Evolutionary conservation across 768 basidiomycete species (phyloP), one percentile per base, ranked within the genome.

Genomic region (Macrolepiota dolichaula): DNA sequence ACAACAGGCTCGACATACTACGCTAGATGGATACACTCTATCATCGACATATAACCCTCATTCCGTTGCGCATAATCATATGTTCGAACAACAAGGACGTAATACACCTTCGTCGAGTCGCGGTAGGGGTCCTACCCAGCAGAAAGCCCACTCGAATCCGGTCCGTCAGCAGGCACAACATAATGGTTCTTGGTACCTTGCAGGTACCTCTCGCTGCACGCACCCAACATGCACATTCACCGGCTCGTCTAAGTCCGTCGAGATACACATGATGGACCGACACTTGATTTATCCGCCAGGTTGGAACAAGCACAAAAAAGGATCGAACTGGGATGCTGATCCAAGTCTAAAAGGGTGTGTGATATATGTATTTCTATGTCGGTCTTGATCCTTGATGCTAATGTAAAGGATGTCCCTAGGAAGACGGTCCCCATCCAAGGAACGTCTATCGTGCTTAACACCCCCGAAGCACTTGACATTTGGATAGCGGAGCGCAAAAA

Each of bases 401-500:
- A 32, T 32, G 29, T 32, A 32, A 32, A 3, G 29, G 7, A 32
- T 44, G 17, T 24, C 24, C 53, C 5, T 66, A 93, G 90, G 59
- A 92, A 92, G 72, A 78, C 81, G 1, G 73, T 92, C 22, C 80
- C 83, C 3, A 92, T 94, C 40, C 87, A 88, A 63, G 95, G 95
- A 4, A 96, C 94, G 2, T 86, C 77, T 35, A 71, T 96, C 19
- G 69, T 81, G 10, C 79, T 98, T 17, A 85, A 96, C 67, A 87
- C 91, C 0, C 92, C 89, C 7, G 94, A 94, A 67, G 84, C 87
- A 7, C 75, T 98, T 61, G 85, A 84, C 22, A 85, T 83, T 35
- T 98, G 96, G 96, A 83, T 96, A 51, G 86, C 83, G 13, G 96
- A 98, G 68, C 86, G 96, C 44, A 95, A 86, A 73, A 87, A 84